Evolutionary conservation across 1,284 basidiomycete species (phyloP).

Genomic region (Ganoderma multipileum): DNA sequence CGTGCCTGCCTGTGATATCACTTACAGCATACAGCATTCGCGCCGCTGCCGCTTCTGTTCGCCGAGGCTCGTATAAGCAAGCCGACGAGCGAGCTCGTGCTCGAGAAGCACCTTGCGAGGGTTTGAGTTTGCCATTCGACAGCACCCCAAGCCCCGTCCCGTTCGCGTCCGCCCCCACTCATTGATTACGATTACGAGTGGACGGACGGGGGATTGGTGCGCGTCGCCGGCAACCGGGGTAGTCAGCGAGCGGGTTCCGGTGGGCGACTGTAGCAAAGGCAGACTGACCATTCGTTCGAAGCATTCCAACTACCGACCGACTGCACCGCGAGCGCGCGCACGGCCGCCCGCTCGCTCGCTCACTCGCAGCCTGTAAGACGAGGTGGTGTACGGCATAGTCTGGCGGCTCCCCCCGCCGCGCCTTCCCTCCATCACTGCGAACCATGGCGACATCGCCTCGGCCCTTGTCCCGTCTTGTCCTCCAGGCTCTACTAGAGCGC

Average conservation of each 20-base stretch:
- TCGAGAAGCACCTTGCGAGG: background rate
- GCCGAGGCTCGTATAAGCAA: background rate
- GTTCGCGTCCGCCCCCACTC: background rate
- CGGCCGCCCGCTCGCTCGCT: background rate
- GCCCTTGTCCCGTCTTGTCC: background rate
- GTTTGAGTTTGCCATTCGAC: background rate
- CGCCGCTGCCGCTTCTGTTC: background rate
- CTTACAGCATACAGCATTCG: background rate
- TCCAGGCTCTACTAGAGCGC: conserved; percentile 1
- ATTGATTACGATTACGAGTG: background rate
- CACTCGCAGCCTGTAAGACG: background rate
- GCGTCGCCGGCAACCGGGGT: conserved; percentile 2
- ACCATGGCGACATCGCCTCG: background rate
- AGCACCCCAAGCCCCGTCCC: background rate
- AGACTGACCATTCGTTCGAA: conserved; percentile 11
- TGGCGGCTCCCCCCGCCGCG: conserved; percentile 2
- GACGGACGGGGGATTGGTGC: background rate
- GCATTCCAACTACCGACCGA: conserved; percentile 4
- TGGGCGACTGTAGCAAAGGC: conserved; percentile 9
- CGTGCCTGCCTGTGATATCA: conserved; percentile 3
- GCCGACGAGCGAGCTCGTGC: background rate
- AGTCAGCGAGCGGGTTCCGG: conserved; percentile 13
- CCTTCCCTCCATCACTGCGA: conserved; percentile 1
- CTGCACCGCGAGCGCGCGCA: background rate
- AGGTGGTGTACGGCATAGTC: conserved; percentile 15